Evolutionary conservation across 257 asterid species (phyloP), one percentile per base, ranked within the genome.

Genomic region (Nicotiana sylvestris): DNA sequence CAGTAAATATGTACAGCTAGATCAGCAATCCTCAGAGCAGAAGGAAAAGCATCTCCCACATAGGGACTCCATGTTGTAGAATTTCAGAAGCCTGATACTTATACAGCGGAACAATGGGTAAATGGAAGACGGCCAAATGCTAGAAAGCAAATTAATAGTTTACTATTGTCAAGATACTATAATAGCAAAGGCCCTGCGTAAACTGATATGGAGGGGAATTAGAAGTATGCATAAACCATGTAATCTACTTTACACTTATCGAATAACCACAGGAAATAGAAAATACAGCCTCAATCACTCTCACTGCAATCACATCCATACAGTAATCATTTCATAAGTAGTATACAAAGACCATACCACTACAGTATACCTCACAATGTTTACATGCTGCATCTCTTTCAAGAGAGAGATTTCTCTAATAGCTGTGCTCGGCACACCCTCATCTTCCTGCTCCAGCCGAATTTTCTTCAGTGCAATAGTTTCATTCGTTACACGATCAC

Each of bases 361-460:
- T 5, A 70, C 58, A 70, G 58, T 39, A 17, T 86, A 95, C 99
- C 94, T 92, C 33, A 95, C 99, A 35, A 95, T 94, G 84, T 94
- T 95, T 62, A 90, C 97, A 81, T 95, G 99, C 79, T 95, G 97
- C 99, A 95, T 95, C 92, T 95, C 99, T 85, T 95, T 94, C 89
- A 95, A 84, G 55, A 95, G 95, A 17, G 99, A 95, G 62, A 95
- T 95, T 89, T 94, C 99, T 86, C 98, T 89, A 66, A 95, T 95
- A 81, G 99, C 98, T 3, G 98, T 95, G 88, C 98, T 95, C 10
- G 99, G 99, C 30, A 95, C 99, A 66, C 99, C 99, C 86, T 95
- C 99, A 83, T 95, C 99, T 83, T 95, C 99, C 88, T 95, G 97
- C 92, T 95, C 98, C 85, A 95, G 91, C 30, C 99, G 92, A 84